Evolutionary conservation across 768 basidiomycete genomes (phyloP).

Genomic region (Lactarius deliciosus): DNA sequence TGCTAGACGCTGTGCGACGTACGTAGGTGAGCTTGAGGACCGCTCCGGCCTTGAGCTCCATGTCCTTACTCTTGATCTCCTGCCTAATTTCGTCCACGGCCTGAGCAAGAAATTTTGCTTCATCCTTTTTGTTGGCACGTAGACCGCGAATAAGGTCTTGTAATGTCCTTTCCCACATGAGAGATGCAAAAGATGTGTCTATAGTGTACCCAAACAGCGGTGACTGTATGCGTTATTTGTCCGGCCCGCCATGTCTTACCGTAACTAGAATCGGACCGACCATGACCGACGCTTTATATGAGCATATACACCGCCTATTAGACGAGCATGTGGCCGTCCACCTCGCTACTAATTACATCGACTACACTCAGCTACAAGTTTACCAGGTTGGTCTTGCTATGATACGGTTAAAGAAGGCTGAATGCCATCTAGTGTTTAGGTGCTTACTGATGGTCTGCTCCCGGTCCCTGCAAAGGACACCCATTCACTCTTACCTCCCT

Average conservation of each 20-base stretch:
- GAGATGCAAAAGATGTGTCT: conserved; percentile 26
- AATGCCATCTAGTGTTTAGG: conserved; percentile 5
- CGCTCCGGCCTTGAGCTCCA: conserved; percentile 95
- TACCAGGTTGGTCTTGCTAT: conserved; percentile 20
- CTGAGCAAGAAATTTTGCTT: conserved; percentile 86
- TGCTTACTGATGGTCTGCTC: conserved; percentile 13
- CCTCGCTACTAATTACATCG: conserved; percentile 21
- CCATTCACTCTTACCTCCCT: conserved; percentile 21
- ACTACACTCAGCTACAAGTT: conserved; percentile 23
- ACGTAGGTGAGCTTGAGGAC: conserved; percentile 97
- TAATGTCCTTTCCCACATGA: conserved; percentile 95
- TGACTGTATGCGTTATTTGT: background rate
- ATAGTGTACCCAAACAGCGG: background rate
- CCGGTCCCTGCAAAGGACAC: conserved; percentile 20
- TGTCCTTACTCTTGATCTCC: conserved; percentile 91
- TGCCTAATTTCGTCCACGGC: conserved; percentile 92
- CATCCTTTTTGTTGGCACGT: conserved; percentile 93
- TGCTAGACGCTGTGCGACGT: conserved; percentile 40
- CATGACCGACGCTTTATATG: conserved; percentile 13
- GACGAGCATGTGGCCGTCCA: conserved; percentile 22
- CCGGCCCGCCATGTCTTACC: background rate
- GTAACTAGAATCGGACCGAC: background rate
- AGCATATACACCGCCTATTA: conserved; percentile 27
- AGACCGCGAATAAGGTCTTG: conserved; percentile 95
- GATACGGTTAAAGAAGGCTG: background rate